Conservation (phyloP, 495 filamentous ascomycete species). For the Neurospora sp. region DNA sequence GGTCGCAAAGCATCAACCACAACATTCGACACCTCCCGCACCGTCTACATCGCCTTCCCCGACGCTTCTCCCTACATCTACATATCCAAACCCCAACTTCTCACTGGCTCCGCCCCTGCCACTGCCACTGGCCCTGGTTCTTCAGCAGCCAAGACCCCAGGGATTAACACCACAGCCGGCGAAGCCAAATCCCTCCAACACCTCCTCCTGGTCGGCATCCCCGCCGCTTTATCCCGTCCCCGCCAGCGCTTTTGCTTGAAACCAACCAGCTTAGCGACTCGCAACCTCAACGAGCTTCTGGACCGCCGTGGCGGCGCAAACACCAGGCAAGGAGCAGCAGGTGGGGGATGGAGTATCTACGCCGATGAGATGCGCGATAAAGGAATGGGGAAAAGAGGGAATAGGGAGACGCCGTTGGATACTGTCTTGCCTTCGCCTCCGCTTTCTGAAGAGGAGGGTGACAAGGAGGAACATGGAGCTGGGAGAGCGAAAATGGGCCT, state of each 20-base stretch:
- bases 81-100: slow-evolving; percentile 44
- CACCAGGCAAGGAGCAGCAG: slow-evolving; percentile 31
- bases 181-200: slow-evolving; percentile 56
- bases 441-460: slow-evolving; percentile 15
- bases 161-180: slow-evolving; percentile 11
- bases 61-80: slow-evolving; percentile 67
- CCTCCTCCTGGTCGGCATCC: slow-evolving; percentile 63
- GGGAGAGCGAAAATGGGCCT: neutral
- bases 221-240: slow-evolving; percentile 63
- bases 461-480: neutral
- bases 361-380: slow-evolving; percentile 41
- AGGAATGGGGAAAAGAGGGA: slow-evolving; percentile 17
- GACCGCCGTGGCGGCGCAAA: slow-evolving; percentile 43
- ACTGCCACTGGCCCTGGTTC: neutral
- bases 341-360: slow-evolving; percentile 72
- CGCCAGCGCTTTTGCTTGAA: slow-evolving; percentile 58
- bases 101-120: slow-evolving; percentile 9
- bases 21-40: slow-evolving; percentile 46
- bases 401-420: slow-evolving; percentile 45
- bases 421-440: slow-evolving; percentile 30
- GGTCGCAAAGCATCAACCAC: slow-evolving; percentile 27
- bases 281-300: slow-evolving; percentile 56
- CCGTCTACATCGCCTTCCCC: slow-evolving; percentile 71
- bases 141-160: neutral
- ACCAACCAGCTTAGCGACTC: slow-evolving; percentile 54